Evolutionary conservation across 2,329 filamentous ascomycete genomes (phyloP).

Genomic region (Plenodomus tracheiphilus): DNA sequence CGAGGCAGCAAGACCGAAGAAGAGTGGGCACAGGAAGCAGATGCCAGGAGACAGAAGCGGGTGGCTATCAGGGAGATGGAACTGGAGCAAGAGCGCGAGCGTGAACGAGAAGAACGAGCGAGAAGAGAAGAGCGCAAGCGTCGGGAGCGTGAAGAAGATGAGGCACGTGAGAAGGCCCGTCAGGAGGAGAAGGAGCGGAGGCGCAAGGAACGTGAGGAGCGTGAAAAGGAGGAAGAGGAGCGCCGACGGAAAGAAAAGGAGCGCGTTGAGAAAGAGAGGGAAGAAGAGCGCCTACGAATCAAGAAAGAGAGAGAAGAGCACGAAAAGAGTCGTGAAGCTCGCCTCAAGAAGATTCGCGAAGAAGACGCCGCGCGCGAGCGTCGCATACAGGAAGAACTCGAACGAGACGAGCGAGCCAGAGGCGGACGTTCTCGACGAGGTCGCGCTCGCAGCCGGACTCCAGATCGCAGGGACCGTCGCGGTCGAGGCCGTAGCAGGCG

Average conservation of each 20-base stretch:
- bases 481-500: constrained; percentile 14
- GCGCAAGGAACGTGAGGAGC: constrained; percentile 37
- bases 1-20: constrained; percentile 74
- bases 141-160: constrained; percentile 53
- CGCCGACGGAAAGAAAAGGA: constrained; percentile 36
- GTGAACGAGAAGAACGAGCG: constrained; percentile 56
- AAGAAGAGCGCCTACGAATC: constrained; percentile 54
- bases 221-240: constrained; percentile 36
- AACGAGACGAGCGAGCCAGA: constrained; percentile 44
- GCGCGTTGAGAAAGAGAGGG: constrained; percentile 47
- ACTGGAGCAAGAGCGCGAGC: constrained; percentile 61
- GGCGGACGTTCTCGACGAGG: constrained; percentile 42
- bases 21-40: constrained; percentile 71
- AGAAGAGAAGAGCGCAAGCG: constrained; percentile 61
- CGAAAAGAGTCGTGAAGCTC: constrained; percentile 50
- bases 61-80: constrained; percentile 65
- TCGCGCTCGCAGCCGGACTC: constrained; percentile 31
- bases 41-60: constrained; percentile 62
- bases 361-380: constrained; percentile 40
- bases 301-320: constrained; percentile 48
- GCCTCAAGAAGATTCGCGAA: constrained; percentile 46
- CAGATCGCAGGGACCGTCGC: constrained; percentile 29
- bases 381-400: constrained; percentile 54
- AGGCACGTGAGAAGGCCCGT: constrained; percentile 49
- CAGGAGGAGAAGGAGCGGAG: constrained; percentile 52